phyloP scores from a whole-genome alignment of 345 rosid species.

The Moricandia moricandioides region DNA sequence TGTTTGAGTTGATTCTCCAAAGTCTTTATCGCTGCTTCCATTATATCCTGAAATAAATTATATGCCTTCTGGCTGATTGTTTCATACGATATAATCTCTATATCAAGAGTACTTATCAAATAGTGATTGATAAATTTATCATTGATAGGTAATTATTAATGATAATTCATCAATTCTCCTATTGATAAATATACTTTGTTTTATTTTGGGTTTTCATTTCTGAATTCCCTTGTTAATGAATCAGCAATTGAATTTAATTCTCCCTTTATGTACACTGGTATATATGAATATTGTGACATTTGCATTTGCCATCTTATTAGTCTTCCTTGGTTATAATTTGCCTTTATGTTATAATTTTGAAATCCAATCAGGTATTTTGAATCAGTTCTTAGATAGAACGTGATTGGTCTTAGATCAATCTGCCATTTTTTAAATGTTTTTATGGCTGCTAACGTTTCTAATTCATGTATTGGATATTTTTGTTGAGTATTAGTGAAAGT shows the following conservation, averaged over 20 bases:
- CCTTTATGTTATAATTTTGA: neutral
- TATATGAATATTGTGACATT: neutral
- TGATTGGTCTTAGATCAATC: neutral
- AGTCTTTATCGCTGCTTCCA: neutral
- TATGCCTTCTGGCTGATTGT: neutral
- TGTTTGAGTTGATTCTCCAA: too few species aligned
- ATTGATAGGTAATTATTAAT: neutral
- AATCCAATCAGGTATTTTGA: neutral
- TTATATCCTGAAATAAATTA: neutral
- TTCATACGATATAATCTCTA: neutral
- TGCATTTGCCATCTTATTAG: neutral
- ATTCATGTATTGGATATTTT: neutral
- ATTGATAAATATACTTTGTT: neutral
- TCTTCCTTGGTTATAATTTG: neutral
- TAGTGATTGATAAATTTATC: neutral
- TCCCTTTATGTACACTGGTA: neutral
- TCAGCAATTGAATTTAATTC: neutral
- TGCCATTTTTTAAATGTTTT: neutral
- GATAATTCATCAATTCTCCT: neutral
- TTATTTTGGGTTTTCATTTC: neutral
- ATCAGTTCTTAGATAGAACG: neutral
- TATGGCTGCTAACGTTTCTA: neutral
- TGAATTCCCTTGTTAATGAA: neutral
- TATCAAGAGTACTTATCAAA: neutral
- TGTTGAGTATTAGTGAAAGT: neutral